Base-by-base conservation (phyloP, 164 flowering plant species). In the Berberis vulgaris region DNA sequence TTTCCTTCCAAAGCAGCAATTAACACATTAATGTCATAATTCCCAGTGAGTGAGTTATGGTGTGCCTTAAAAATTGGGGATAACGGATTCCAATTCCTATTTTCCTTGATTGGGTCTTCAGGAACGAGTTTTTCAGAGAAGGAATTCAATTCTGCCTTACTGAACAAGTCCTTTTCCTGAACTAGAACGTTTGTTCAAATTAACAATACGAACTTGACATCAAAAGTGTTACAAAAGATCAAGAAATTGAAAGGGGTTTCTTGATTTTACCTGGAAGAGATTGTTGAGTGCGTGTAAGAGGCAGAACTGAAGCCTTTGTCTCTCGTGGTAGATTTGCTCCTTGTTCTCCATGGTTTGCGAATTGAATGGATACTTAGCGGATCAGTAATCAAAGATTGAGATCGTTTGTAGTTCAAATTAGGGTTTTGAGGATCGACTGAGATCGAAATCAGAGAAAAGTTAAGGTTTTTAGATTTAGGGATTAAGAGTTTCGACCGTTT, bases 231-330 rank as follows among this genome's bases (percentile, higher is more conserved):
- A 38, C 7, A 49, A 38, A 39, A 13, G 47, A 10, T 46, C 46
- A 3, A 41, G 46, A 13, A 54, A 11, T 5, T 1, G 26, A 26
- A 26, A 26, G 26, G 26, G 26, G 26, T 26, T 26, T 26, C 26
- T 54, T 4, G 42, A 43, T 41, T 42, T 38, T 71, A 92, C 99
- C 96, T 95, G 99, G 65, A 87, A 85, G 67, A 91, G 99, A 77
- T 87, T 91, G 72, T 91, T 95, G 74, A 91, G 97, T 59, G 97
- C 76, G 71, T 95, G 99, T 59, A 95, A 72, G 61, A 89, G 93
- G 73, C 97, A 91, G 68, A 87, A 82, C 57, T 95, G 97, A 45
- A 91, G 59, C 67, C 71, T 84, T 71, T 95, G 99, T 73, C 79
- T 83, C 79, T 95, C 99, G 68, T 95, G 99, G 67, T 91, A 95